phyloP scores from a whole-genome alignment of 2,329 filamentous ascomycete species.

The Nannizziopsis barbatae region DNA sequence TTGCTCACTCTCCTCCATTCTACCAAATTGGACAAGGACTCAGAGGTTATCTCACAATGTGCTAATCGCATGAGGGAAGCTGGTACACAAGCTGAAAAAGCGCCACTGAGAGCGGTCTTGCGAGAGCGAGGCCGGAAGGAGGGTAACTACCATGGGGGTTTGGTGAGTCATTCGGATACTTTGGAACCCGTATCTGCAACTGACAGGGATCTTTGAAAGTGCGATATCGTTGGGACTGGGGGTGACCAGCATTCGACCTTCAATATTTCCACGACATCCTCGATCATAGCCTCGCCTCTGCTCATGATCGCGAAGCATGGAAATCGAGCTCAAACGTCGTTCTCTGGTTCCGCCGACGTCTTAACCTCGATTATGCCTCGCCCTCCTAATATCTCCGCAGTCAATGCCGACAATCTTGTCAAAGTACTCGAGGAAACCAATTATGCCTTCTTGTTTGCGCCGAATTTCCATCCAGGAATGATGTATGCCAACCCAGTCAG shows the following conservation, averaged over 20 bases:
- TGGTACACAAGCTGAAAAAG: conserved; percentile 58
- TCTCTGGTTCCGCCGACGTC: conserved; percentile 89
- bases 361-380: conserved; percentile 62
- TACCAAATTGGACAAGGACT: conserved; percentile 68
- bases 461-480: conserved; percentile 94
- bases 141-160: conserved; percentile 67
- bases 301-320: conserved; percentile 89
- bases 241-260: conserved; percentile 96
- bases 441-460: conserved; percentile 92
- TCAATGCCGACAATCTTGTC: conserved; percentile 60
- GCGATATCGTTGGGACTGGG: conserved; percentile 94
- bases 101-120: conserved; percentile 51
- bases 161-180: conserved; percentile 47
- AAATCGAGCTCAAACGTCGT: conserved; percentile 88
- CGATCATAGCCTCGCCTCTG: conserved; percentile 76
- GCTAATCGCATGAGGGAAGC: conserved; percentile 74
- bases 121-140: conserved; percentile 50
- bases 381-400: conserved; percentile 60
- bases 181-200: background rate
- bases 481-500: conserved; percentile 75
- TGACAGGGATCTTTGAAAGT: conserved; percentile 32
- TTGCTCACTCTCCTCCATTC: conserved; percentile 87
- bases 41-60: conserved; percentile 77
- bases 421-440: conserved; percentile 68
- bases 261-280: conserved; percentile 93